Conservation (phyloP, 2,329 filamentous ascomycete species). For the Decorospora gaudefroyi region DNA sequence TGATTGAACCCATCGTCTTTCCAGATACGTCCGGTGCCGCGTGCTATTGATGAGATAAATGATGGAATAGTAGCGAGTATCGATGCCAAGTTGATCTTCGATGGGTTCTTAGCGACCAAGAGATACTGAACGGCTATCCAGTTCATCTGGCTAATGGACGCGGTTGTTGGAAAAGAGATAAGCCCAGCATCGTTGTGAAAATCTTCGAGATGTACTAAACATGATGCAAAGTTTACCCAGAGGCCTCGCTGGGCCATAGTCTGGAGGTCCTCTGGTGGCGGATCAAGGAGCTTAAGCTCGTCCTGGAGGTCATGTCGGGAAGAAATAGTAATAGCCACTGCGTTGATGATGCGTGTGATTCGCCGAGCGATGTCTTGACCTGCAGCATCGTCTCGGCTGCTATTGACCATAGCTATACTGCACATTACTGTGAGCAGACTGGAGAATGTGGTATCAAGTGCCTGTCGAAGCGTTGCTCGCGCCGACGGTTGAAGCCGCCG, state of each 20-base stretch:
- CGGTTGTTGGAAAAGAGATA: slow-evolving; percentile 14
- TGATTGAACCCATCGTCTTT: slow-evolving; percentile 43
- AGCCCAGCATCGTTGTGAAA: slow-evolving; percentile 4
- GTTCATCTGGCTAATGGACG: slow-evolving; percentile 22
- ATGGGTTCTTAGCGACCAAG: too few species aligned
- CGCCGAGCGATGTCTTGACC: slow-evolving; percentile 20
- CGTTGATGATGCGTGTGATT: slow-evolving; percentile 33
- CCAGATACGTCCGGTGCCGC: slow-evolving; percentile 44
- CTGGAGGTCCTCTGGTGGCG: slow-evolving; percentile 33
- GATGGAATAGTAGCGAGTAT: slow-evolving; percentile 32
- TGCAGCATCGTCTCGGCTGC: slow-evolving; percentile 21
- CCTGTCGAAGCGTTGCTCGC: slow-evolving; percentile 37
- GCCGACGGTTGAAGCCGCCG: slow-evolving; percentile 33
- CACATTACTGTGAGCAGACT: slow-evolving; percentile 43
- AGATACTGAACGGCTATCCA: slow-evolving; percentile 34
- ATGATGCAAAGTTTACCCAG: slow-evolving; percentile 34
- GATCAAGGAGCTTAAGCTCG: slow-evolving; percentile 31
- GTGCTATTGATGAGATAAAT: slow-evolving; percentile 41
- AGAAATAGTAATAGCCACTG: slow-evolving; percentile 31
- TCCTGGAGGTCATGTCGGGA: slow-evolving; percentile 28
- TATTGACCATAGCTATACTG: slow-evolving; percentile 40
- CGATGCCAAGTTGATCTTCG: slow-evolving; percentile 26
- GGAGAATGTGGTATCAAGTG: slow-evolving; percentile 43
- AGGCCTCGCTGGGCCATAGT: slow-evolving; percentile 38
- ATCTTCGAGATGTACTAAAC: slow-evolving; percentile 31